These are phyloP conservation scores for Arabidopsis lyrata DNA, from an alignment of 441 rosid genomes.

Conservation along the genomic window DNA sequence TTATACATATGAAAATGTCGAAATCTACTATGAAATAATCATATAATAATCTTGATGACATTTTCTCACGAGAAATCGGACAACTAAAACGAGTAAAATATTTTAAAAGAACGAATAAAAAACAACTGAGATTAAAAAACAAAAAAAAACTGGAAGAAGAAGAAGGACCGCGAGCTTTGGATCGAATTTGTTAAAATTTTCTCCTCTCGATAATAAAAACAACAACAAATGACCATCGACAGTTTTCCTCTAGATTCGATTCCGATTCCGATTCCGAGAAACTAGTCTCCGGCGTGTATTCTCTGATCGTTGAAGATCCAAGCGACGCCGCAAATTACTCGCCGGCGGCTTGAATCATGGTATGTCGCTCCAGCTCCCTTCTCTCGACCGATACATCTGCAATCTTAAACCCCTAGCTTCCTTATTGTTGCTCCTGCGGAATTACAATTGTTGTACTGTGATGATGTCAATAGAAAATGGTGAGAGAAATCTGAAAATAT, in stretches of 20 bases:
- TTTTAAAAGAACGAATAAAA: neutral
- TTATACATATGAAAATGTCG: too few species aligned
- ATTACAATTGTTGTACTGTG: neutral
- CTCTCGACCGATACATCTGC: neutral
- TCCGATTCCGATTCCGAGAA: conserved; percentile 25
- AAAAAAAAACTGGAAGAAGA: conserved; percentile 10
- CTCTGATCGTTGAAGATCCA: conserved; percentile 33
- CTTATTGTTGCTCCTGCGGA: neutral
- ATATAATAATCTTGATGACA: conserved; percentile 3
- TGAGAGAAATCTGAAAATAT: neutral
- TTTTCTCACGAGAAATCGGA: neutral
- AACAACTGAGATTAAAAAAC: neutral
- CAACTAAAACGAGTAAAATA: neutral
- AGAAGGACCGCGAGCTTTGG: conserved; percentile 38
- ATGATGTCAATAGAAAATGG: conserved; percentile 25
- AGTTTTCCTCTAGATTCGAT: conserved; percentile 32
- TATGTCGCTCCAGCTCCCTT: conserved; percentile 24
- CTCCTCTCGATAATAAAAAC: neutral
- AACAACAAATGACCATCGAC: conserved; percentile 25
- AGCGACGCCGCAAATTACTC: conserved; percentile 37
- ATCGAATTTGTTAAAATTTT: conserved; percentile 2
- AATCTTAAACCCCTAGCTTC: conserved; percentile 34
- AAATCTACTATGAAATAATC: too few species aligned
- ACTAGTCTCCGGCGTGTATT: conserved; percentile 19
- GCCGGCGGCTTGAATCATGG: conserved; percentile 43